Conservation (phyloP, 768 basidiomycete genomes). For the Mycena vitilis region DNA sequence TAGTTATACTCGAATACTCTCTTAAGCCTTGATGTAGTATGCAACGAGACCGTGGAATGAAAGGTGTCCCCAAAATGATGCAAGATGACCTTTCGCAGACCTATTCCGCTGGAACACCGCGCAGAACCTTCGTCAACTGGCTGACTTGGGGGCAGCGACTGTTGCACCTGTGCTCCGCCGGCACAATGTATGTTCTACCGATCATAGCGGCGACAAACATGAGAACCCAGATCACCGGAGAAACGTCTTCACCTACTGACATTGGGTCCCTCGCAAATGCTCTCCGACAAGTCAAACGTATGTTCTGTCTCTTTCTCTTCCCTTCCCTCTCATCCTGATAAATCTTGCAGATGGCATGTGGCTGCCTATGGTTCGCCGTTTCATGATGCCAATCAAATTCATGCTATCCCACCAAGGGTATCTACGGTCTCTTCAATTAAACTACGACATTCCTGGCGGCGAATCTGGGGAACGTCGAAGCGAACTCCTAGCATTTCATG, state of each 20-base stretch:
- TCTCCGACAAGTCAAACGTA: neutral
- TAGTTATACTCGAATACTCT: no score
- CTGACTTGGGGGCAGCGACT: no score
- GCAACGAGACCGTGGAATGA: no score
- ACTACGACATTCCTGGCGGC: neutral
- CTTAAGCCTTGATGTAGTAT: no score
- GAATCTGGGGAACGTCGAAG: neutral
- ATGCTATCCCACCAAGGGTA: neutral
- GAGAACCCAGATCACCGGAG: no score
- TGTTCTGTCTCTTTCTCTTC: neutral
- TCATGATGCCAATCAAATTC: neutral
- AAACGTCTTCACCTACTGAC: neutral
- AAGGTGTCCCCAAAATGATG: no score
- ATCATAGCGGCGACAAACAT: no score
- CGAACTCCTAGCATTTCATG: neutral
- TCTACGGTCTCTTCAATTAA: neutral
- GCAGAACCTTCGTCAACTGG: no score
- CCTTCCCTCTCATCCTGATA: neutral
- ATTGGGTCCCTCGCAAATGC: neutral
- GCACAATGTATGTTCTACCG: no score
- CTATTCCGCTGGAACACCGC: no score
- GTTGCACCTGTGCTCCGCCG: no score
- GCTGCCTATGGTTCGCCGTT: slow-evolving; percentile 1
- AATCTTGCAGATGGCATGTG: neutral
- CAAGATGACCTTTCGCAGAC: no score